Evolutionary conservation across 352 stramenopile species (phyloP).

Genomic region (Saprolegnia diclina): DNA sequence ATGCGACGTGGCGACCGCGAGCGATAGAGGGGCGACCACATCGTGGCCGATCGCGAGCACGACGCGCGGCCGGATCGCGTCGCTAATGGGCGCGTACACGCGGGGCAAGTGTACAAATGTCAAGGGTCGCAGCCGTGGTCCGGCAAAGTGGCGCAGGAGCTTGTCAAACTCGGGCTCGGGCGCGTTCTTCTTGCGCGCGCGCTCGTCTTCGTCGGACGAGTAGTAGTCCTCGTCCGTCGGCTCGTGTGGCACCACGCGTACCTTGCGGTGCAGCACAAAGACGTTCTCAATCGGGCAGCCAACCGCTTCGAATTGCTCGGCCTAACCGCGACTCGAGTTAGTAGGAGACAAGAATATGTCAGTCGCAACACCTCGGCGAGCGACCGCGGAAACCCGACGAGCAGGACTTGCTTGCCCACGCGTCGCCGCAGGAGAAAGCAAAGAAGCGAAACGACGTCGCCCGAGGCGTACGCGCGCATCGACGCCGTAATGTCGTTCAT

Average conservation of each 20-base stretch:
- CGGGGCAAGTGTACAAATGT: background rate
- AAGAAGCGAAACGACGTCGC: slow-evolving; percentile 3
- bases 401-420: background rate
- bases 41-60: slow-evolving; percentile 11
- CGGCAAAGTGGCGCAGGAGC: slow-evolving; percentile 6
- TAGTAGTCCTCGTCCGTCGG: slow-evolving; percentile 21
- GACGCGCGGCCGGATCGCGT: background rate
- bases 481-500: background rate
- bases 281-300: background rate
- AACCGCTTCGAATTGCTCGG: background rate
- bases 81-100: background rate
- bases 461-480: background rate
- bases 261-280: slow-evolving; percentile 4
- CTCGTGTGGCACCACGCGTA: slow-evolving; percentile 7
- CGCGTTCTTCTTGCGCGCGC: background rate
- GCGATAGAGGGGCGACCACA: background rate
- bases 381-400: slow-evolving; percentile 17
- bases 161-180: slow-evolving; percentile 17
- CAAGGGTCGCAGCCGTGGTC: background rate
- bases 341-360: background rate
- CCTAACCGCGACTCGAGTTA: background rate
- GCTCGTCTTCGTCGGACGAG: slow-evolving; percentile 24
- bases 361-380: background rate
- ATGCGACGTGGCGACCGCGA: background rate
- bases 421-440: background rate